A percentile compares a stretch with the other conserved stretches of the same genome.
Evolutionary conservation across 257 asterid species (phyloP).

Genomic region (Solanum medicagineum): DNA sequence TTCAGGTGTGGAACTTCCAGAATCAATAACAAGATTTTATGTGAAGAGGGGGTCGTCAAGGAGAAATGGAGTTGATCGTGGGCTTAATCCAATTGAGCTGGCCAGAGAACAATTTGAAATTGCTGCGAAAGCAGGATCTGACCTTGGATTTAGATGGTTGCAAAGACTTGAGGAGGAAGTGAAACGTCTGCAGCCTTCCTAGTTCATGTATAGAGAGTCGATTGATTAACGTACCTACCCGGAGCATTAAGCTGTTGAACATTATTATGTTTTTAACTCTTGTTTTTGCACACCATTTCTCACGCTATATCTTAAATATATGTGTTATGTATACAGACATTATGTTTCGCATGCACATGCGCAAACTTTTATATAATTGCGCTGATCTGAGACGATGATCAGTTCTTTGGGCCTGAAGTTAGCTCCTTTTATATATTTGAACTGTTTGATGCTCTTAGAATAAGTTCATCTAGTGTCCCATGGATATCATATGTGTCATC

Average conservation of each 20-base stretch:
- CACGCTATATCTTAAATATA: neutral
- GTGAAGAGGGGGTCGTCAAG: slow-evolving; percentile 26
- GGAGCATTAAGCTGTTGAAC: neutral
- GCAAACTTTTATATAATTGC: neutral
- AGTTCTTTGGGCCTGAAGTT: too few relatives aligned
- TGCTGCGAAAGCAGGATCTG: slow-evolving; percentile 81
- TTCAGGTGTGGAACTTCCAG: slow-evolving; percentile 61
- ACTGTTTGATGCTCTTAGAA: too few relatives aligned
- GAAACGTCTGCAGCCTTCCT: slow-evolving; percentile 18
- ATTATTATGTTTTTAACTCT: neutral
- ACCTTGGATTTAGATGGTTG: slow-evolving; percentile 89
- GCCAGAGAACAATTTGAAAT: slow-evolving; percentile 69
- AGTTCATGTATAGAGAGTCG: neutral
- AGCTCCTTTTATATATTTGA: too few relatives aligned
- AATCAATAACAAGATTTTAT: slow-evolving; percentile 43
- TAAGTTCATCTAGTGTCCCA: too few relatives aligned
- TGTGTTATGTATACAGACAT: neutral
- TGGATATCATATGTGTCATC: too few relatives aligned
- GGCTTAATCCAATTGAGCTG: slow-evolving; percentile 47
- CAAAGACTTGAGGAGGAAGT: slow-evolving; percentile 59
- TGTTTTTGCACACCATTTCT: neutral
- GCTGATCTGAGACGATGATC: too few relatives aligned
- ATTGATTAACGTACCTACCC: neutral
- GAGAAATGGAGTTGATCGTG: slow-evolving; percentile 6
- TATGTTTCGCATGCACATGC: neutral